Base-by-base conservation (phyloP, 2,329 filamentous ascomycete genomes). In the Fusarium proliferatum region DNA sequence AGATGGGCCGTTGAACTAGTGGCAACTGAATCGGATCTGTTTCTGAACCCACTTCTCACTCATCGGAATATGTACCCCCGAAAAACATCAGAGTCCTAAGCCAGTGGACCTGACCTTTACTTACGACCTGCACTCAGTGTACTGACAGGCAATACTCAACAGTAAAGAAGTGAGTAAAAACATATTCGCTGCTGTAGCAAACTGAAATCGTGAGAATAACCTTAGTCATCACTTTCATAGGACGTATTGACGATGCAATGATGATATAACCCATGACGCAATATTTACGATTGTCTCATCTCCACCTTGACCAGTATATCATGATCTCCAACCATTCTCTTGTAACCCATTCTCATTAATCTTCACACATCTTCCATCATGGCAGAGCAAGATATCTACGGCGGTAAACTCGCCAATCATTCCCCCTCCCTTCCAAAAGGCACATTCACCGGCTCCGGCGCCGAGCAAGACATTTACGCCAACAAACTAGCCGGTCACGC, bases 181-280 rank as follows among this genome's bases (percentile, higher is more conserved):
- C 2, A 51, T 13, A 5, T 23, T 17, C 7, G 2, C 7, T 9
- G 6, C 16, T 23, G 11, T 7, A 19, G 9, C 5, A 13, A 3
- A 19, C 2, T 34, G 21, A 19, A 19, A 15, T 12, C 17, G 10
- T 3, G 4, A 7, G 3, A 23, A 13, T 10, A 0, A 13, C 3
- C 21, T 43, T 43, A n/a, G 51, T 34, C 28, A 64, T 34, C 7
- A 21, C 2, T 17, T 17, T 52, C 9, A 7, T 1, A 6, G 5
- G 6, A 51, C 33, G 41, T 10, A 7, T 41, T 13, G 41, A 17
- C 42, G 66, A 65, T 65, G 66, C 52, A 69, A 69, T 69, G 9
- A 69, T 55, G 67, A 69, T 70, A 59, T 65, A 53, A 69, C 67
- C 28, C 36, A 65, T 69, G 67, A 69, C 66, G 67, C 67, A 70